Evolutionary conservation across 441 rosid species (phyloP).

Genomic region (Biscutella laevigata): DNA sequence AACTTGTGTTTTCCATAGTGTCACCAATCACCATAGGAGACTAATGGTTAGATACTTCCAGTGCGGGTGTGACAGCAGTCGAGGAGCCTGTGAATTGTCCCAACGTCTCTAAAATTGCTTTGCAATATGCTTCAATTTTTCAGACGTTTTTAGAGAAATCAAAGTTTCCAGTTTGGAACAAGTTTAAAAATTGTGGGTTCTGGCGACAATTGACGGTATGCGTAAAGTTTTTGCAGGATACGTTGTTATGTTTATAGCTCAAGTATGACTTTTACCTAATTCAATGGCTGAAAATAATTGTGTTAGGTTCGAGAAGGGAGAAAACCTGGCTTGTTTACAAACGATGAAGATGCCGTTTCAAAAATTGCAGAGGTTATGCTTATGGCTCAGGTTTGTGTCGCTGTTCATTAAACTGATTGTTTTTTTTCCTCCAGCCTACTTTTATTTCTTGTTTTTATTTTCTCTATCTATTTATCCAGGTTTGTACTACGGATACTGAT

Average conservation of each 20-base stretch:
- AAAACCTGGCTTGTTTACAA: conserved; percentile 31
- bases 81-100: conserved; percentile 86
- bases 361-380: conserved; percentile 82
- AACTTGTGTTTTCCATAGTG: neutral
- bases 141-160: conserved; percentile 71
- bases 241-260: conserved; percentile 12
- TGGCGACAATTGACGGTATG: conserved; percentile 93
- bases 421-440: neutral
- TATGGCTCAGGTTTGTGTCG: conserved; percentile 76
- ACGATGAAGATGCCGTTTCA: conserved; percentile 34
- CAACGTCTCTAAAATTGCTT: conserved; percentile 68
- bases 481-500: conserved; percentile 42
- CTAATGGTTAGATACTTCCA: conserved; percentile 26
- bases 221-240: conserved; percentile 14
- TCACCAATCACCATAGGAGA: too few relatives aligned
- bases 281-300: neutral
- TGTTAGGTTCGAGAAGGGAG: conserved; percentile 93
- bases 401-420: conserved; percentile 3
- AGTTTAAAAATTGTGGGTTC: conserved; percentile 76
- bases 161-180: conserved; percentile 77
- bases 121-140: conserved; percentile 65
- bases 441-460: neutral
- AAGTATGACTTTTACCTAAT: neutral
- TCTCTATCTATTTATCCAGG: conserved; percentile 34
- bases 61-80: conserved; percentile 94